phyloP scores from a whole-genome alignment of 768 basidiomycete species.

The Leccinum subgranulosum region DNA sequence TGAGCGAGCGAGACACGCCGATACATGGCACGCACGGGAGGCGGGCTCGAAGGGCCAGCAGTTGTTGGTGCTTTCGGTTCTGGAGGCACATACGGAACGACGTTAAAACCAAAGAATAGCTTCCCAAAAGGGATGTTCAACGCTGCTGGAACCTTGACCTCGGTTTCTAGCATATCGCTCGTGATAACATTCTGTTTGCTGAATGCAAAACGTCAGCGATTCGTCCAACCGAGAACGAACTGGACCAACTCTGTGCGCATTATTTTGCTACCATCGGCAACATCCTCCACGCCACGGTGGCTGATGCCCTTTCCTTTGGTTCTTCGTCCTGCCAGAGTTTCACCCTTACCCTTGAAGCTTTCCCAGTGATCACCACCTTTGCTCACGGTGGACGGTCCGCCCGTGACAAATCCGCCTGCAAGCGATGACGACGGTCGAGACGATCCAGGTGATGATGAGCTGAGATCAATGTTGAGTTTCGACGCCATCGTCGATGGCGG shows the following conservation, averaged over 20 bases:
- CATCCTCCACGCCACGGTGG: constrained; percentile 76
- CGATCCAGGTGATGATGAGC: constrained; percentile 81
- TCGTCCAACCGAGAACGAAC: not conserved
- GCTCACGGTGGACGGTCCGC: constrained; percentile 52
- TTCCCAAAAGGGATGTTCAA: constrained; percentile 90
- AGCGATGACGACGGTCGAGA: constrained; percentile 77
- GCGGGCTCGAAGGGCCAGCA: constrained; percentile 28
- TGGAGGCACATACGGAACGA: constrained; percentile 63
- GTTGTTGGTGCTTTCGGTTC: constrained; percentile 25
- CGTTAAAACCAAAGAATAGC: constrained; percentile 94
- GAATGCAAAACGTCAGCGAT: constrained; percentile 14
- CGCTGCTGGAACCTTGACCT: constrained; percentile 81
- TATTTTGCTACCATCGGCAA: constrained; percentile 82
- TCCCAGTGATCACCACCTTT: constrained; percentile 87
- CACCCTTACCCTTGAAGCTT: constrained; percentile 93
- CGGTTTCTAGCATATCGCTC: constrained; percentile 69
- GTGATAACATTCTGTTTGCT: constrained; percentile 86
- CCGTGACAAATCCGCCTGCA: constrained; percentile 60
- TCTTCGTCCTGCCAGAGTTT: constrained; percentile 85
- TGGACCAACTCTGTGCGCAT: constrained; percentile 80
- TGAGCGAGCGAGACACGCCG: not conserved
- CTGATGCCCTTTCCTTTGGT: constrained; percentile 95
- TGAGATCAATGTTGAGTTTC: constrained; percentile 92
- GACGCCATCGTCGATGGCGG: constrained; percentile 92
- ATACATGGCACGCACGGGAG: constrained; percentile 26